Percentiles rank a stretch among this genome's conserved stretches.
Evolutionary conservation across 495 filamentous ascomycete species (phyloP).

Genomic region (Melanomma pulvis-pyrius): DNA sequence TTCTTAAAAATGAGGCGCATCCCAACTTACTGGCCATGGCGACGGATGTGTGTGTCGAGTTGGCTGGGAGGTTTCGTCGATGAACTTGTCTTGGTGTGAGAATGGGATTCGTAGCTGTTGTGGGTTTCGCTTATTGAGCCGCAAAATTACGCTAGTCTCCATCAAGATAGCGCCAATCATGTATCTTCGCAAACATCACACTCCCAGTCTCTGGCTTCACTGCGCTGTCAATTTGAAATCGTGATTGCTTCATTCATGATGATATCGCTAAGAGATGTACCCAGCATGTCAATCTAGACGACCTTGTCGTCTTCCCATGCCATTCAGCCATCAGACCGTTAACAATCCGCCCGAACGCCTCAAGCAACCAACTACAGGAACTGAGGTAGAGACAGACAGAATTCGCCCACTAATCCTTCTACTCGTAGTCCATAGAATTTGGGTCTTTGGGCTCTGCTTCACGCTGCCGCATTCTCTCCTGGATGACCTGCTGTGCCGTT

Average conservation of each 20-base stretch:
- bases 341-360: neutral
- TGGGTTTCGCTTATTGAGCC: neutral
- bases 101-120: neutral
- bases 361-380: neutral
- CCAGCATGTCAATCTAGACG: neutral
- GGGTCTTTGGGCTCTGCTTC: neutral
- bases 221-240: neutral
- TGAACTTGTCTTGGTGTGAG: constrained; percentile 11
- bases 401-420: neutral
- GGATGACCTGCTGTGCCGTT: constrained; percentile 58
- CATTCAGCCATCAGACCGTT: neutral
- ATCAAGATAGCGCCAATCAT: neutral
- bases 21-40: constrained; percentile 54
- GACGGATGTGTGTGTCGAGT: constrained; percentile 37
- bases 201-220: neutral
- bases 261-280: neutral
- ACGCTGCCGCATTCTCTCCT: constrained; percentile 48
- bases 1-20: neutral
- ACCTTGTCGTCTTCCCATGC: neutral
- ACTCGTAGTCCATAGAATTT: constrained; percentile 9
- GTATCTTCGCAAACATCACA: neutral
- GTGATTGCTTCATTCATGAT: neutral
- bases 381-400: neutral
- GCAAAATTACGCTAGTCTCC: neutral
- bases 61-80: constrained; percentile 22